Conservation (phyloP, 768 basidiomycete species). For the Mycena filopes region DNA sequence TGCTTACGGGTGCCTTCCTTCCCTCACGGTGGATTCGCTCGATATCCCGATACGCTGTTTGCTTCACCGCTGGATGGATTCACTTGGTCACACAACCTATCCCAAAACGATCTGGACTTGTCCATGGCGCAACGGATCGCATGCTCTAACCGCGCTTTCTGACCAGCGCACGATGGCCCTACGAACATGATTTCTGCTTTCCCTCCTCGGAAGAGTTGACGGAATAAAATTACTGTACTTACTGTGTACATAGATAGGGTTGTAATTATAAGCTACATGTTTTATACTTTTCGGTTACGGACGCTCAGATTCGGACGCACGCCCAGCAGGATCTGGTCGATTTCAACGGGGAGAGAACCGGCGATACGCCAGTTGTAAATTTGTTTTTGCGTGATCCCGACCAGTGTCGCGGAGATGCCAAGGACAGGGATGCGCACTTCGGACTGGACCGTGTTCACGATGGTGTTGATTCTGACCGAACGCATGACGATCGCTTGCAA, state of each 20-base stretch:
- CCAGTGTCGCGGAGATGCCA: constrained; percentile 35
- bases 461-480: constrained; percentile 22
- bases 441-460: constrained; percentile 23
- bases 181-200: not conserved
- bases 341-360: constrained; percentile 36
- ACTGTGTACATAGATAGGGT: not conserved
- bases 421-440: constrained; percentile 37
- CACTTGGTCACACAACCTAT: no score
- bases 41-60: no score
- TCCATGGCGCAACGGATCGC: no score
- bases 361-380: constrained; percentile 22
- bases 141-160: no score
- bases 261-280: not conserved
- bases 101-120: no score
- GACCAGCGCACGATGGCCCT: not conserved
- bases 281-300: not conserved
- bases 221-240: constrained; percentile 14
- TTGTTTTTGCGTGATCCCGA: not conserved
- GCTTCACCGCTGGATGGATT: no score
- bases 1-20: not conserved
- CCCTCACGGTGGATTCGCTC: not conserved
- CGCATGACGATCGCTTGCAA: constrained; percentile 36
- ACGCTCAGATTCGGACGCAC: constrained; percentile 32
- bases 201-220: not conserved
- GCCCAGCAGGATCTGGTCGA: constrained; percentile 43